Base-by-base conservation (phyloP, 163 green algal species). In the Chlamydomonas reinhardtii region DNA sequence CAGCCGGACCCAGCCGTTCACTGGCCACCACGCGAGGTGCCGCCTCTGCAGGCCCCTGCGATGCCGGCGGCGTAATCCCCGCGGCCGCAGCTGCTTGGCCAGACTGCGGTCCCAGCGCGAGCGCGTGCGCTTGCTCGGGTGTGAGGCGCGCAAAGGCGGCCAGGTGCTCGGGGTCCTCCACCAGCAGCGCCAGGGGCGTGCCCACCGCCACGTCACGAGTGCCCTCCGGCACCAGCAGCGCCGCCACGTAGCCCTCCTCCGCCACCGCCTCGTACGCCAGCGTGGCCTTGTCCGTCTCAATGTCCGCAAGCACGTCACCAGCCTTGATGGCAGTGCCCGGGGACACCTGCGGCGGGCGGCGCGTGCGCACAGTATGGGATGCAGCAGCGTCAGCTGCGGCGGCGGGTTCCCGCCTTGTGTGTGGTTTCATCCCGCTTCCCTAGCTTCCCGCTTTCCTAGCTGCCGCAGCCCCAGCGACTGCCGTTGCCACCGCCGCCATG, bases 231-330 rank as follows among this genome's bases (percentile, higher is more conserved):
- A 94, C 86, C 32, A 99, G 84, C 64, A 97, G 76, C 86, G 92
- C 92, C 0, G 95, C 95, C 22, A 97, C 97, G 35, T 95, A 94
- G 56, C 95, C 95, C 22, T 97, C 94, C 25, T 99, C 97, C 68
- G 68, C 70, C 52, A 89, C 66, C 80, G 93, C 93, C 71, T 97
- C 96, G 88, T 96, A 96, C 4, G 88, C 93, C 61, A 98, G 89
- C 0, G 94, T 97, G 6, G 95, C 95, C 75, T 98, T 98, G 90
- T 98, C 95, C n/a, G 94, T 98, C 90, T 98, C 95, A 19, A 98
- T 93, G 29, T 97, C 95, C n/a, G 94, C 94, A 37, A 97, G 87
- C n/a, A 96, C 84, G 31, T 92, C 83, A 12, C 95, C 95, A 19
- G 93, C 77, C 29, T 85, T 69, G 5, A 97, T 75, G 39, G 93